Conservation (phyloP, 139 green algal species). For the Spirogloea muscicola region DNA sequence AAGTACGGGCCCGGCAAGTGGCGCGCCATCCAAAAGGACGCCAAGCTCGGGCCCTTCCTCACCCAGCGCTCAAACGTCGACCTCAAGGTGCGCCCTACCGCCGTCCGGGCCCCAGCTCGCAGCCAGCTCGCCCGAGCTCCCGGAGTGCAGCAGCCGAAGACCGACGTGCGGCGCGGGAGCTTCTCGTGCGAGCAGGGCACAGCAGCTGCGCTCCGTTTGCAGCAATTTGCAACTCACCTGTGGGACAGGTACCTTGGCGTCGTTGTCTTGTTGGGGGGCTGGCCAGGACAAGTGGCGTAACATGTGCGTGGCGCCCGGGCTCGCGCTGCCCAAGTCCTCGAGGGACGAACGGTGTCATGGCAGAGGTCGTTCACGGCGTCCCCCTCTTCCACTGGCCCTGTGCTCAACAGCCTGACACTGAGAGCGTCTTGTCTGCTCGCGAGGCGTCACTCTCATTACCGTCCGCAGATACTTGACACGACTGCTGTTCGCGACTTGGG, state of each 20-base stretch:
- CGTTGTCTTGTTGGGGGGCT: neutral
- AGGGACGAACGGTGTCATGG: neutral
- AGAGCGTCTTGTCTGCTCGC: neutral
- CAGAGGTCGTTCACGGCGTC: neutral
- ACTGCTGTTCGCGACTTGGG: too few species aligned
- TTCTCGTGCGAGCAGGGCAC: neutral
- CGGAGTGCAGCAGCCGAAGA: too few species aligned
- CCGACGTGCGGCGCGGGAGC: too few species aligned
- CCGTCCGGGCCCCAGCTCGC: too few species aligned
- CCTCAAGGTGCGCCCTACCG: conserved; percentile 58
- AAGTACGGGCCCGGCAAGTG: conserved; percentile 65
- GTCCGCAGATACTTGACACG: too few species aligned
- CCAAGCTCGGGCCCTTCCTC: conserved; percentile 45
- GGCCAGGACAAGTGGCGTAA: conserved; percentile 62
- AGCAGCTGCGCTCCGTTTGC: neutral
- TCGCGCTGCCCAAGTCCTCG: neutral
- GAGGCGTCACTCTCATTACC: neutral
- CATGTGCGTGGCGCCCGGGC: conserved; percentile 33
- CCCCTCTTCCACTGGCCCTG: neutral
- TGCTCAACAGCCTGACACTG: neutral
- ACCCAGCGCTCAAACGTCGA: conserved; percentile 60
- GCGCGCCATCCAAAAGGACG: conserved; percentile 61
- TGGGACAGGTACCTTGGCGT: neutral
- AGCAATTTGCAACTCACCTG: too few species aligned
- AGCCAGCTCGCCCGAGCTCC: neutral